phyloP scores from a whole-genome alignment of 2,329 filamentous ascomycete species.

The Sporothrix mexicana region DNA sequence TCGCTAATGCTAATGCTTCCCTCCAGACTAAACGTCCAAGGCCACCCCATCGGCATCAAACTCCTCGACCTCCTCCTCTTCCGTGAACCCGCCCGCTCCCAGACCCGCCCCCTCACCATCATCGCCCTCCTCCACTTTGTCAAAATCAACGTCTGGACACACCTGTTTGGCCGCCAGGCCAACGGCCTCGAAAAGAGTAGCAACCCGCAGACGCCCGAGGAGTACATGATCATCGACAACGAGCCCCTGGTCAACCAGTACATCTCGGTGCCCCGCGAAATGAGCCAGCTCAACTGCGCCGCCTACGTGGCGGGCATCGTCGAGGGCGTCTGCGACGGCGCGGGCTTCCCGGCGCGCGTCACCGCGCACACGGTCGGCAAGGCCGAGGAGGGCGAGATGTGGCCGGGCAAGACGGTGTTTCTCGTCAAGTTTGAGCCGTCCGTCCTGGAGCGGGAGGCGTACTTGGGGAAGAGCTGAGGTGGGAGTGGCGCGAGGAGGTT shows the following conservation, averaged over 20 bases:
- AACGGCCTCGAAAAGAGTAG: slow-evolving; percentile 90
- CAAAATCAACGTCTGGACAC: slow-evolving; percentile 87
- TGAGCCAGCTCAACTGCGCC: slow-evolving; percentile 95
- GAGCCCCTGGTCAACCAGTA: slow-evolving; percentile 95
- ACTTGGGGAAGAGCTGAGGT: slow-evolving; percentile 67
- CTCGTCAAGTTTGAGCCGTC: slow-evolving; percentile 90
- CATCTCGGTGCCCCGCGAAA: slow-evolving; percentile 90
- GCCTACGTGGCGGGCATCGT: slow-evolving; percentile 94
- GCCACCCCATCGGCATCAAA: slow-evolving; percentile 91
- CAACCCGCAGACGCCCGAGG: slow-evolving; percentile 80
- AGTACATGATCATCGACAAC: slow-evolving; percentile 99
- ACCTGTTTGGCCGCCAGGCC: slow-evolving; percentile 88
- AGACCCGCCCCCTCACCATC: slow-evolving; percentile 83
- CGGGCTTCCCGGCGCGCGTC: slow-evolving; percentile 85
- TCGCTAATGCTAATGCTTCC: neutral
- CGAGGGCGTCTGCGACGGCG: slow-evolving; percentile 93
- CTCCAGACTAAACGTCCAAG: slow-evolving; percentile 82
- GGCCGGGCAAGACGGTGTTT: slow-evolving; percentile 96
- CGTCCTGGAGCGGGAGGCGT: slow-evolving; percentile 89
- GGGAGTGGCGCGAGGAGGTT: too few species aligned
- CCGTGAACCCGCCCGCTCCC: slow-evolving; percentile 72
- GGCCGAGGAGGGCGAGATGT: slow-evolving; percentile 74
- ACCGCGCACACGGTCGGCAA: slow-evolving; percentile 80
- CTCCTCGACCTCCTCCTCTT: slow-evolving; percentile 94
- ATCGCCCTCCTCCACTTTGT: slow-evolving; percentile 94